Evolutionary conservation across 2,329 filamentous ascomycete genomes (phyloP).

Genomic region (Cladobotryum mycophilum): DNA sequence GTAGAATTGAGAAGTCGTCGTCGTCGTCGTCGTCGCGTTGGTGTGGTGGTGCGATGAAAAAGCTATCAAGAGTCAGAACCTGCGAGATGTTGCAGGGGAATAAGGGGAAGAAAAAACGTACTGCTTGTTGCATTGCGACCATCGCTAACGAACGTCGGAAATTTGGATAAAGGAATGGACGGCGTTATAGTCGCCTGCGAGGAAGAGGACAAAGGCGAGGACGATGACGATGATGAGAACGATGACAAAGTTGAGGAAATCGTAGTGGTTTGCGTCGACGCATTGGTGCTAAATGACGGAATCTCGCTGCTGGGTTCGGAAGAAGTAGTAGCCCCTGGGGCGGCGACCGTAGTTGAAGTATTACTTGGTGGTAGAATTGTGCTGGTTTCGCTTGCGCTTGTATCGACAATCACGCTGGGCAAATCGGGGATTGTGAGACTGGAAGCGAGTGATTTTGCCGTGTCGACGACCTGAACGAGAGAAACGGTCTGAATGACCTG

Average conservation of each 20-base stretch:
- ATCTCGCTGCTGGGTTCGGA: neutral
- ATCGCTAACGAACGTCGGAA: constrained; percentile 9
- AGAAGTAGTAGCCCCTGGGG: constrained; percentile 1
- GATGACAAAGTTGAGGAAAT: neutral
- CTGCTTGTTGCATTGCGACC: constrained; percentile 18
- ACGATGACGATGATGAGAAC: neutral
- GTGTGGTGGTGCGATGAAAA: neutral
- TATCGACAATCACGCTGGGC: neutral
- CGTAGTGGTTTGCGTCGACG: neutral
- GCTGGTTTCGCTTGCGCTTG: neutral
- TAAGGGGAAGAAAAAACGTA: neutral
- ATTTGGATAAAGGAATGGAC: constrained; percentile 24
- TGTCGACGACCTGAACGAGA: constrained; percentile 47
- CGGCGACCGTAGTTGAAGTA: constrained; percentile 6
- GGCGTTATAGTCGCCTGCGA: constrained; percentile 17
- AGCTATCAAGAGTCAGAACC: neutral
- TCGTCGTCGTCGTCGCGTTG: constrained; percentile 2
- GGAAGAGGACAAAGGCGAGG: neutral
- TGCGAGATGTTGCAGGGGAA: neutral
- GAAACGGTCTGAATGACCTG: constrained; percentile 50
- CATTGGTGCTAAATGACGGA: neutral
- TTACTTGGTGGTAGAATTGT: neutral
- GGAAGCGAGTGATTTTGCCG: constrained; percentile 37
- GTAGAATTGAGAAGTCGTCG: neutral
- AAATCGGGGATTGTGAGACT: constrained; percentile 27